These are phyloP conservation scores for Scheffersomyces amazonensis DNA, from an alignment of 805 yeast genomes.

Conservation along the genomic window DNA sequence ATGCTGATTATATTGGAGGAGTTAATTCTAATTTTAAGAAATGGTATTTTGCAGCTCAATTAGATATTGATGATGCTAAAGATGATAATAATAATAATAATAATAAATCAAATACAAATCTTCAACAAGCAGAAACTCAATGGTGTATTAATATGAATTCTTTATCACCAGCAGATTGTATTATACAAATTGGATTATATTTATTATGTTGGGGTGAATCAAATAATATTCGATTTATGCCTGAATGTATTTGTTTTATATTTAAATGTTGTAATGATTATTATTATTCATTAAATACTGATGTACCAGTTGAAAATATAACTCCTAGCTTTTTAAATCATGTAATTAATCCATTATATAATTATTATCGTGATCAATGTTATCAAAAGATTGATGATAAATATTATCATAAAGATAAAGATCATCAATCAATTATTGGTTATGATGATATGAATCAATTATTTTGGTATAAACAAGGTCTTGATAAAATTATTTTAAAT, in stretches of 20 bases:
- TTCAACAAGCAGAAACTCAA: constrained; percentile 44
- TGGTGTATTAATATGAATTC: constrained; percentile 54
- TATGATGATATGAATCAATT: constrained; percentile 89
- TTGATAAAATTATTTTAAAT: constrained; percentile 51
- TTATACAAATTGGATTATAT: constrained; percentile 65
- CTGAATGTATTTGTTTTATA: constrained; percentile 83
- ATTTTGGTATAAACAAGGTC: constrained; percentile 77
- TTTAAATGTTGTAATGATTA: constrained; percentile 77
- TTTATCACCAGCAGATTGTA: constrained; percentile 50
- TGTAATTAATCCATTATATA: constrained; percentile 71
- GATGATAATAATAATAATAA: constrained; percentile 20
- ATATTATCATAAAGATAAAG: constrained; percentile 50
- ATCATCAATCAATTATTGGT: constrained; percentile 70
- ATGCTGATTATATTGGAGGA: constrained; percentile 77
- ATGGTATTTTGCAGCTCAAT: constrained; percentile 75
- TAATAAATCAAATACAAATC: constrained; percentile 18
- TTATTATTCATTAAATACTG: constrained; percentile 46
- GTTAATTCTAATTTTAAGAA: constrained; percentile 62
- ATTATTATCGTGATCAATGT: constrained; percentile 54
- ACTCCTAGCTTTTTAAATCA: constrained; percentile 56
- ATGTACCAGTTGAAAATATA: constrained; percentile 24
- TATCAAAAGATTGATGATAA: constrained; percentile 44
- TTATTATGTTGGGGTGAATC: constrained; percentile 89
- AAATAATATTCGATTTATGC: constrained; percentile 80
- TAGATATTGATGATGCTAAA: constrained; percentile 56